A percentile compares a stretch with the other conserved stretches of the same genome.
Evolutionary conservation across 176 grass and related monocot genomes (phyloP).

Genomic region (Poa annua): DNA sequence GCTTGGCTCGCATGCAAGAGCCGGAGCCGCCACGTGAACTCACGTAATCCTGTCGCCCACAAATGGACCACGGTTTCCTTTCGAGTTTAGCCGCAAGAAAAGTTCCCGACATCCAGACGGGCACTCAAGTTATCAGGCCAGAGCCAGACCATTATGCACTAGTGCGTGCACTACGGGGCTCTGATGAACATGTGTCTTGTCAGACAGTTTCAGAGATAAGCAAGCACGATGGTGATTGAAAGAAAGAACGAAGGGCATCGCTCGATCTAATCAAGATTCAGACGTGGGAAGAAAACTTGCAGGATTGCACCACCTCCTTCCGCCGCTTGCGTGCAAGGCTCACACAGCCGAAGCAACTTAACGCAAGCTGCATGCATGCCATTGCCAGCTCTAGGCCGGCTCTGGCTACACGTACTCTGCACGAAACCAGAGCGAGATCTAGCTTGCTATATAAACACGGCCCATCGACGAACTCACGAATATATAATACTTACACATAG

Average conservation of each 20-base stretch:
- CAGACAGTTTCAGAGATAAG: not conserved
- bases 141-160: too few relatives aligned
- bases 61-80: slow-evolving; percentile 1
- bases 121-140: not conserved
- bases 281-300: slow-evolving; percentile 39
- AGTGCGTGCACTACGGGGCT: not conserved
- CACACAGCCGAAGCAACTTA: not conserved
- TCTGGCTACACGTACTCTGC: not conserved
- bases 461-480: slow-evolving; percentile 4
- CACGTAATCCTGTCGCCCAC: slow-evolving; percentile 3
- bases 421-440: not conserved
- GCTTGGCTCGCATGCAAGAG: slow-evolving; percentile 58
- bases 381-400: not conserved
- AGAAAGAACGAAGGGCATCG: not conserved
- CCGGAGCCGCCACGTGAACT: slow-evolving; percentile 40
- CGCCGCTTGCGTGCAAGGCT: slow-evolving; percentile 52
- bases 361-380: not conserved
- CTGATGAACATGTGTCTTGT: not conserved
- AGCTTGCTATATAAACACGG: slow-evolving; percentile 44
- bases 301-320: slow-evolving; percentile 16
- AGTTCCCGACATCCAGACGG: not conserved
- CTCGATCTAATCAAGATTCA: not conserved
- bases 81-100: not conserved
- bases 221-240: not conserved
- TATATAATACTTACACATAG: not conserved